Base-by-base conservation (phyloP, 345 rosid genomes). In the Raphanus raphanistrum region DNA sequence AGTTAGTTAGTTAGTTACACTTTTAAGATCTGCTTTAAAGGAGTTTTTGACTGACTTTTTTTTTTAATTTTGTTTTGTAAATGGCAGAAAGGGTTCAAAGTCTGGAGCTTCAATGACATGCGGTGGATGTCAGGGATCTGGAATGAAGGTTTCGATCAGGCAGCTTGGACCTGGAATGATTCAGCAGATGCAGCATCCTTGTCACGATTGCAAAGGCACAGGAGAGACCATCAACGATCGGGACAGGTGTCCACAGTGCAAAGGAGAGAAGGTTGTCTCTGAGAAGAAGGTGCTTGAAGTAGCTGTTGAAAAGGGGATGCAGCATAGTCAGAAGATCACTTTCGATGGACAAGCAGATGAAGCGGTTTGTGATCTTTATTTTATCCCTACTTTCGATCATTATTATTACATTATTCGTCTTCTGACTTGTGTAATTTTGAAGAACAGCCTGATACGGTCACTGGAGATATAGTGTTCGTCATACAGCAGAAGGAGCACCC, bases 291-390 rank as follows among this genome's bases (percentile, higher is more conserved):
- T 94, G 54, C 60, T 92, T 70, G 98, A 94, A 64, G 94, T 90
- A 5, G 8, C 75, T 50, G 98, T 91, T 25, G 98, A 92, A 76
- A 94, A 92, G 88, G 98, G 98, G 11, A 94, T 94, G 98, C 92
- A 85, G 73, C 79, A 89, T 52, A 84, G 86, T 6, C 98, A 92
- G 87, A 94, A 92, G 84, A 88, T 94, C 55, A 90, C 96, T 13
- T 92, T 92, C 86, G 88, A 79, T 4, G 98, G 98, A 1, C 96
- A 89, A 89, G 98, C 96, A 3, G 98, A 92, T 83, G 94, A 92
- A 80, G 92, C 89, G 54, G 97, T 93, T 72, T 31, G 90, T 72
- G 38, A 58, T 61, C 8, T 58, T 71, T 8, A 0, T 4, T 2
- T 26, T 62, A 0, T 63, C 35, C 48, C 1, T 41, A 41, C 1